Percentiles rank a stretch among this genome's conserved stretches.
Evolutionary conservation across 2,329 filamentous ascomycete species (phyloP).

Genomic region (Diaporthe nobilis): DNA sequence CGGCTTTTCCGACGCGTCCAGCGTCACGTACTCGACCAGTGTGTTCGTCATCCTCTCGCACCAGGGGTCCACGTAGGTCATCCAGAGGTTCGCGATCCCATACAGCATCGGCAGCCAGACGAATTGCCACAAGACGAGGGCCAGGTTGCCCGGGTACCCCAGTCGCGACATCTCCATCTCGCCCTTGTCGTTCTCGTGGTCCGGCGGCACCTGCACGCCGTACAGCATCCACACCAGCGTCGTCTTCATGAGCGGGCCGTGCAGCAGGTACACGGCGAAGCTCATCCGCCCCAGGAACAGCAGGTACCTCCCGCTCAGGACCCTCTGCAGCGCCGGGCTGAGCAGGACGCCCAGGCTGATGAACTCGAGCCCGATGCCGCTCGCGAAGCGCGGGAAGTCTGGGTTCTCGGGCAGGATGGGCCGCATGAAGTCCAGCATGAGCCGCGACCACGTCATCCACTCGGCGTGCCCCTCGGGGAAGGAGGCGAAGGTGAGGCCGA

Average conservation of each 20-base stretch:
- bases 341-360: conserved; percentile 67
- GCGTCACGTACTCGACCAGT: conserved; percentile 45
- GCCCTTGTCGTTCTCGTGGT: conserved; percentile 54
- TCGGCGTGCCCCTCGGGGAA: conserved; percentile 70
- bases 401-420: conserved; percentile 61
- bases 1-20: conserved; percentile 44
- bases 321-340: conserved; percentile 63
- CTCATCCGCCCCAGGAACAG: conserved; percentile 75
- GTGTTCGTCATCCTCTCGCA: conserved; percentile 61
- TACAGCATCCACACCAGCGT: conserved; percentile 73
- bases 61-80: conserved; percentile 66
- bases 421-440: conserved; percentile 58
- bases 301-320: conserved; percentile 68
- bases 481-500: conserved; percentile 71
- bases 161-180: conserved; percentile 51
- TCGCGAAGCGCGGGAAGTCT: conserved; percentile 60
- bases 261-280: conserved; percentile 75
- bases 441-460: conserved; percentile 67
- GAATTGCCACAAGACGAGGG: conserved; percentile 56
- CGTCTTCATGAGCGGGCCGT: conserved; percentile 72
- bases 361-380: conserved; percentile 56
- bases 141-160: conserved; percentile 53
- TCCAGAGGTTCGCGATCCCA: conserved; percentile 64
- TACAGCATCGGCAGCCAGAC: conserved; percentile 65
- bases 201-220: conserved; percentile 56